Base-by-base conservation (phyloP, 352 stramenopile genomes). In the Phytopythium montanum region DNA sequence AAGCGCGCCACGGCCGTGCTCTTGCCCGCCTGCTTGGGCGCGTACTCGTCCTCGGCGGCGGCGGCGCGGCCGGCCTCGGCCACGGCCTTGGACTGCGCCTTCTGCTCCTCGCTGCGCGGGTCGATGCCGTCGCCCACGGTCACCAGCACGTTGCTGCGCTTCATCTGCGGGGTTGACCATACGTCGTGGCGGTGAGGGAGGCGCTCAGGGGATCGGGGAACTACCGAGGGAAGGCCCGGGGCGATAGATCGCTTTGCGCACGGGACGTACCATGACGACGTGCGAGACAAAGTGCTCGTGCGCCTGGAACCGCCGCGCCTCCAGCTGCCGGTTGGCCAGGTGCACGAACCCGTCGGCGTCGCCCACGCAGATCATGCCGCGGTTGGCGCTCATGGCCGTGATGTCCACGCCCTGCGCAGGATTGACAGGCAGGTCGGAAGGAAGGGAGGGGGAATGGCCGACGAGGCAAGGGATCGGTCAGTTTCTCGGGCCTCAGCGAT, bases 221-320 rank as follows among this genome's bases (percentile, higher is more conserved):
- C n/a, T n/a, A n/a, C n/a, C 10, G 42, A 28, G 42, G 21, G 10
- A 23, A 45, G 3, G 36, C 28, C 57, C 12, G 44, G 23, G 61
- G 25, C 31, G 21, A 18, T 13, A 59, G 38, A 13, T 14, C 49
- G 7, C 2, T 2, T 19, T 44, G 2, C 18, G 39, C 19, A 36
- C 16, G 8, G 4, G 3, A 66, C 70, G 60, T 51, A 95, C 85
- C 86, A 95, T 95, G 57, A 95, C 81, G 62, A 95, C 75, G 58
- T 95, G 86, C 39, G 86, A 95, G 34, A 94, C 86, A 60, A 95
- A 95, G 56, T 92, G 66, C 49, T 95, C 84, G 49, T 95, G 84
- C 16, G 86, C 86, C 56, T 87, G 86, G 58, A 94, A 95, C 61
- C 88, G 89, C 34, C 86, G 81, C 57, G 75, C 79, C 64, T 95